These are phyloP conservation scores for Guillardia theta DNA, from an alignment of 78 protist species.

Conservation along the genomic window DNA sequence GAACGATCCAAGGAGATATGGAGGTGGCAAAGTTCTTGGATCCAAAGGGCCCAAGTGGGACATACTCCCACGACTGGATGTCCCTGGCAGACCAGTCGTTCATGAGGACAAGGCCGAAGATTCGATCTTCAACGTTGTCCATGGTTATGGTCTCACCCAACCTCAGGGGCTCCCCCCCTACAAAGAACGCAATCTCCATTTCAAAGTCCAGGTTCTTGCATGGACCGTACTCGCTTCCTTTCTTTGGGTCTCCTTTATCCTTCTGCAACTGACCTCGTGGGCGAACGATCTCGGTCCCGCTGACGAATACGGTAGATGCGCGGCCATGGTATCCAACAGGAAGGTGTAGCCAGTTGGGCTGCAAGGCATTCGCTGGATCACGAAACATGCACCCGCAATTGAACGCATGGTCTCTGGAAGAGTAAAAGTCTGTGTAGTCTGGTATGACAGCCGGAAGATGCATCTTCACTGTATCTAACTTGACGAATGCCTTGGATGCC, in stretches of 20 bases:
- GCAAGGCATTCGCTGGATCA: constrained; percentile 6
- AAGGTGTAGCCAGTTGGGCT: constrained; percentile 73
- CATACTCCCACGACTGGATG: constrained; percentile 85
- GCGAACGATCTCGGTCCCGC: constrained; percentile 77
- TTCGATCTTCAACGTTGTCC: constrained; percentile 74
- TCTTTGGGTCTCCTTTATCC: background rate
- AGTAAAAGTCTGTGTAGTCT: constrained; percentile 95
- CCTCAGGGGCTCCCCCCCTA: background rate
- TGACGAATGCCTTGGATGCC: constrained; percentile 46
- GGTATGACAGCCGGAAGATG: constrained; percentile 70
- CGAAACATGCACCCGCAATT: constrained; percentile 85
- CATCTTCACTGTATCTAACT: constrained; percentile 42
- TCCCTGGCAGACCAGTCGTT: constrained; percentile 89
- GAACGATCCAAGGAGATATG: constrained; percentile 94
- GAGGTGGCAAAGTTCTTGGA: constrained; percentile 90
- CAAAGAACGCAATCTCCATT: constrained; percentile 85
- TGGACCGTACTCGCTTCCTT: constrained; percentile 45
- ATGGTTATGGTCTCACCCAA: background rate
- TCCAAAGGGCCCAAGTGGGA: constrained; percentile 94
- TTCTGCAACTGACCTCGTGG: constrained; percentile 84
- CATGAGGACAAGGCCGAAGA: constrained; percentile 86
- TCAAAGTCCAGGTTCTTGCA: constrained; percentile 81
- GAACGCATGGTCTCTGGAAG: constrained; percentile 88
- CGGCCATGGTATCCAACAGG: constrained; percentile 93
- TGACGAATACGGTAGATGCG: constrained; percentile 81